Conservation (phyloP, 495 filamentous ascomycete genomes). For the Hypoxylon cercidicola region DNA sequence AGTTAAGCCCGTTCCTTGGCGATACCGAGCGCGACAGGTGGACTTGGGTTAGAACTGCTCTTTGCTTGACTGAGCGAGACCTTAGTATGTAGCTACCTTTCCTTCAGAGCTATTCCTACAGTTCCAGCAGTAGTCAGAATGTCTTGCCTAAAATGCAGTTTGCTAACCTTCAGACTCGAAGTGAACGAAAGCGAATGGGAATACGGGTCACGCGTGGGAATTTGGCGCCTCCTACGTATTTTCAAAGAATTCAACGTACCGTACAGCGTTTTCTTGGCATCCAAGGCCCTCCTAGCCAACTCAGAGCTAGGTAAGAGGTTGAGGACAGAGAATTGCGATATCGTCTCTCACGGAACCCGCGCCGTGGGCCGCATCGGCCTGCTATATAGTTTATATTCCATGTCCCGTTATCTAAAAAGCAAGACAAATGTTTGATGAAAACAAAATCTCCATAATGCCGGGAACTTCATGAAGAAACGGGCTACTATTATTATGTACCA, state of each 20-base stretch:
- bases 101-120: no score
- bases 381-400: no score
- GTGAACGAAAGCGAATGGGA: slow-evolving; percentile 11
- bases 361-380: slow-evolving; percentile 5
- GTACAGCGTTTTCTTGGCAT: slow-evolving; percentile 8
- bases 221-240: slow-evolving; percentile 1
- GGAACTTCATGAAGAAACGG: no score
- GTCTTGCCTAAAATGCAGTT: no score
- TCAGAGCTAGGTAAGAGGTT: neutral
- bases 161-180: no score
- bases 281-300: slow-evolving; percentile 8
- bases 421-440: no score
- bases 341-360: slow-evolving; percentile 7
- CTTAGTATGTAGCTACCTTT: neutral
- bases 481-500: no score
- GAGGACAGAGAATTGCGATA: slow-evolving; percentile 8
- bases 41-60: slow-evolving; percentile 4
- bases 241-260: slow-evolving; percentile 7
- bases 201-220: slow-evolving; percentile 5
- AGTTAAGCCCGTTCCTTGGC: no score
- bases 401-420: no score
- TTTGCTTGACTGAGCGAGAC: neutral
- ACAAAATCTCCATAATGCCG: no score
- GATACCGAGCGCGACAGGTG: neutral
- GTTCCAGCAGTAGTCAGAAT: no score